These are phyloP conservation scores for Elsinoe ampelina DNA, from an alignment of 2,329 filamentous ascomycete genomes.

Conservation along the genomic window DNA sequence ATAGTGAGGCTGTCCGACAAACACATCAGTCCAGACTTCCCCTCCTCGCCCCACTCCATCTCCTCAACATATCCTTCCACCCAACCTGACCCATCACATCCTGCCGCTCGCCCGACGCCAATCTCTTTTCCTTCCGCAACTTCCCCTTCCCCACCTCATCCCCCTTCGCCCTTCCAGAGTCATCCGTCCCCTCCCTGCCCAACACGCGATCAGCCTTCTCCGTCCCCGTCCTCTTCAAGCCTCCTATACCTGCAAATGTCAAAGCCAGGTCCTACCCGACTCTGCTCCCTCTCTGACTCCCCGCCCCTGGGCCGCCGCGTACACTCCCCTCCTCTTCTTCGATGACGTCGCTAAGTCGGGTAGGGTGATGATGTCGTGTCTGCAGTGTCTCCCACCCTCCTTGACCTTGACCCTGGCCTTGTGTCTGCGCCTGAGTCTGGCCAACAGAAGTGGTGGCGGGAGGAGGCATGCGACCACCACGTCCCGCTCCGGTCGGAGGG, in stretches of 20 bases:
- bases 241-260: background rate
- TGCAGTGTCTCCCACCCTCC: constrained; percentile 65
- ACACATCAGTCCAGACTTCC: background rate
- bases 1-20: background rate
- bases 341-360: constrained; percentile 77
- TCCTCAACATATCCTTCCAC: background rate
- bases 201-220: background rate
- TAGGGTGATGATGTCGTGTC: constrained; percentile 72
- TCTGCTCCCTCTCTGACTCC: constrained; percentile 17
- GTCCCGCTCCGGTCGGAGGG: constrained; percentile 16
- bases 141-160: background rate
- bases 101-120: background rate
- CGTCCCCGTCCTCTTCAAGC: background rate
- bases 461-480: constrained; percentile 19
- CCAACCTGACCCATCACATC: background rate
- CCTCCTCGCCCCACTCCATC: background rate
- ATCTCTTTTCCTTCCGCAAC: background rate
- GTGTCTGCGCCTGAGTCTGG: constrained; percentile 26
- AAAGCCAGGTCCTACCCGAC: constrained; percentile 2
- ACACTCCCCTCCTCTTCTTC: constrained; percentile 61
- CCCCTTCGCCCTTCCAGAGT: background rate
- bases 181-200: background rate
- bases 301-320: constrained; percentile 53
- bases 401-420: constrained; percentile 38
- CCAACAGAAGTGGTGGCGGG: constrained; percentile 25